Evolutionary conservation across 2,329 filamentous ascomycete genomes (phyloP).

Genomic region (Metarhizium rileyi): DNA sequence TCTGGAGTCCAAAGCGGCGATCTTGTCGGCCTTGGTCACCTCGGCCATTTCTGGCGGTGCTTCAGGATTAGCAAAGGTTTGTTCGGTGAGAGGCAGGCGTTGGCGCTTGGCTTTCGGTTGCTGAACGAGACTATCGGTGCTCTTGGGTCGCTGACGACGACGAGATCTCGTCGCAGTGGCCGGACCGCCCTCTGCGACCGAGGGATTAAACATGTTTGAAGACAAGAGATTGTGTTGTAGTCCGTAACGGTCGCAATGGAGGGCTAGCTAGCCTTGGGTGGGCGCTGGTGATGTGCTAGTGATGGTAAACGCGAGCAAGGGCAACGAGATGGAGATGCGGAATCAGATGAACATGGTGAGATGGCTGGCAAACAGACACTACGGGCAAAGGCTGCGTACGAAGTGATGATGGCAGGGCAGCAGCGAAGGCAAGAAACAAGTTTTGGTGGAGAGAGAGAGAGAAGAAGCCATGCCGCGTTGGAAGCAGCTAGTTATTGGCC

Average conservation of each 20-base stretch:
- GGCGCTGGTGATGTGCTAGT: not conserved
- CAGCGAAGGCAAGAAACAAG: constrained; percentile 5
- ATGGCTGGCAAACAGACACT: constrained; percentile 3
- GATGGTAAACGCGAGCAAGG: not conserved
- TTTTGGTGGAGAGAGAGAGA: constrained; percentile 12
- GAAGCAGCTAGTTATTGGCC: too few relatives aligned
- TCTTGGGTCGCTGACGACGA: constrained; percentile 49
- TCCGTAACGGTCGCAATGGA: constrained; percentile 1
- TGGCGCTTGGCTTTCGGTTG: constrained; percentile 57
- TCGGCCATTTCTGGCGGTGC: constrained; percentile 43
- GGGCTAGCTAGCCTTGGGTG: not conserved
- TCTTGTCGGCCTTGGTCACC: constrained; percentile 40
- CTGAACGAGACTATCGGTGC: constrained; percentile 42
- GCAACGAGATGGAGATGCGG: not conserved
- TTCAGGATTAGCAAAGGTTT: constrained; percentile 45
- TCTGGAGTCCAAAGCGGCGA: constrained; percentile 31
- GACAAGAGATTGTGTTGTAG: constrained; percentile 3
- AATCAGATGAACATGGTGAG: constrained; percentile 10
- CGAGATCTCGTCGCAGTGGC: constrained; percentile 50
- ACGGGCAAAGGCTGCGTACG: not conserved
- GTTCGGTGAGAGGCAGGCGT: constrained; percentile 46
- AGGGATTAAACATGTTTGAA: constrained; percentile 49
- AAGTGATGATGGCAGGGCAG: constrained; percentile 5
- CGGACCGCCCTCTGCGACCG: constrained; percentile 40
- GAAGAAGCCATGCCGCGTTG: constrained; percentile 14